phyloP scores from a whole-genome alignment of 2,329 filamentous ascomycete species.

The Sporothrix curviconia region DNA sequence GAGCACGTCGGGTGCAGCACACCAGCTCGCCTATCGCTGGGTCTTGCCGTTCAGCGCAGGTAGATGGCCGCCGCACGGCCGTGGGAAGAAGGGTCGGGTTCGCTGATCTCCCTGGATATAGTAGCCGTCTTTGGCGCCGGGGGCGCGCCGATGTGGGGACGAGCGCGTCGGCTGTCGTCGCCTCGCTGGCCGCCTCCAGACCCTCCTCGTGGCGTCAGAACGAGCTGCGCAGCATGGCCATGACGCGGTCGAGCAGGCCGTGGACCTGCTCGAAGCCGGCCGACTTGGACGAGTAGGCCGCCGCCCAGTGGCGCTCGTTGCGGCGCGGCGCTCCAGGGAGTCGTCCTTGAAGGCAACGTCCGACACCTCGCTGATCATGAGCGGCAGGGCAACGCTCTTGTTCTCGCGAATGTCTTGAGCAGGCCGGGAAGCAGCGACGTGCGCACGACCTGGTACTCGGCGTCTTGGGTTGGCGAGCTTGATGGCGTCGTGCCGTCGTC shows the following conservation, averaged over 20 bases:
- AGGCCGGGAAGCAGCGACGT: conserved; percentile 81
- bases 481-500: conserved; percentile 77
- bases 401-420: conserved; percentile 93
- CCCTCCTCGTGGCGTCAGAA: conserved; percentile 72
- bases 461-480: conserved; percentile 88
- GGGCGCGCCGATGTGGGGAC: conserved; percentile 33
- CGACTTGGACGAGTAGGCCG: conserved; percentile 88
- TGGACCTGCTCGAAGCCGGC: conserved; percentile 95
- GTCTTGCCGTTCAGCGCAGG: conserved; percentile 69
- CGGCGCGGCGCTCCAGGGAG: conserved; percentile 67
- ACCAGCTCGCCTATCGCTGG: conserved; percentile 77
- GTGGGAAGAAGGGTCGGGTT: conserved; percentile 84
- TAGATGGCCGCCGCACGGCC: conserved; percentile 84
- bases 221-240: conserved; percentile 81
- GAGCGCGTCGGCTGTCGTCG: conserved; percentile 34
- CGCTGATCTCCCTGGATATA: conserved; percentile 91
- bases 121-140: conserved; percentile 67
- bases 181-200: conserved; percentile 40
- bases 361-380: conserved; percentile 86
- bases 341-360: conserved; percentile 91
- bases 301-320: conserved; percentile 94
- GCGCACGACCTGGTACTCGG: conserved; percentile 87
- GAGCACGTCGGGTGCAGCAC: conserved; percentile 87
- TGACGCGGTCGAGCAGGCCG: conserved; percentile 82
- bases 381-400: conserved; percentile 78